Base-by-base conservation (phyloP, 108 stramenopile genomes). In the Stephanodiscus minutulus region DNA sequence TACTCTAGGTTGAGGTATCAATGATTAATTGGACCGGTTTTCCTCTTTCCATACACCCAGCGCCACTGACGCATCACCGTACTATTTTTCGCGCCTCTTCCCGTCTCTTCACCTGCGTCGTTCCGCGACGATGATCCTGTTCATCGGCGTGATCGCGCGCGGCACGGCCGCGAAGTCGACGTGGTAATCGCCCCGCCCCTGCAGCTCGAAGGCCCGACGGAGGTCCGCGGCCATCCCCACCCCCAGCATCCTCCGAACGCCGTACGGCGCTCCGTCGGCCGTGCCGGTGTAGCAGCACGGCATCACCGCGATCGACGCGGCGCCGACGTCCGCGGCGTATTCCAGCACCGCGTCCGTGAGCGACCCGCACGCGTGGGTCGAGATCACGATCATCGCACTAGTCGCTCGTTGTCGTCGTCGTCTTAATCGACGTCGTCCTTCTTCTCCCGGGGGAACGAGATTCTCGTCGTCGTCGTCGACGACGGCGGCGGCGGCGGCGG, bases 271-370 rank as follows among this genome's bases (percentile, higher is more conserved):
- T 10, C 79, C 85, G 13, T 47, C 58, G 28, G 80, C 85, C 12
- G 85, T 83, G 13, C 85, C 85, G 13, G 85, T 86, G 33, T 86
- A 86, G 20, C 85, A 86, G 53, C 85, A 86, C 4, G 85, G 85
- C 85, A 86, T 86, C 3, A 81, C 82, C 4, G 85, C 79, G 24
- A 86, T 46, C 2, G 79, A 73, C 21, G 70, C 63, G n/a, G 72
- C 65, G 11, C 54, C 8, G 8, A 53, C 55, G 1, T 64, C 54
- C 31, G 79, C 48, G 15, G 82, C 63, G 58, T 64, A 65, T 9
- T 60, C 12, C 12, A 83, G 22, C 8, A 79, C 82, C 47, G 56
- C 20, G 57, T 83, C 82, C 13, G 82, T 79, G 22, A 83, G 52
- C 43, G 82, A 83, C 56, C 82, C 82, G 29, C 82, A 83, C 21